Evolutionary conservation across 345 rosid species (phyloP), one percentile per base, ranked within the genome.

Genomic region (Erucastrum elatum): DNA sequence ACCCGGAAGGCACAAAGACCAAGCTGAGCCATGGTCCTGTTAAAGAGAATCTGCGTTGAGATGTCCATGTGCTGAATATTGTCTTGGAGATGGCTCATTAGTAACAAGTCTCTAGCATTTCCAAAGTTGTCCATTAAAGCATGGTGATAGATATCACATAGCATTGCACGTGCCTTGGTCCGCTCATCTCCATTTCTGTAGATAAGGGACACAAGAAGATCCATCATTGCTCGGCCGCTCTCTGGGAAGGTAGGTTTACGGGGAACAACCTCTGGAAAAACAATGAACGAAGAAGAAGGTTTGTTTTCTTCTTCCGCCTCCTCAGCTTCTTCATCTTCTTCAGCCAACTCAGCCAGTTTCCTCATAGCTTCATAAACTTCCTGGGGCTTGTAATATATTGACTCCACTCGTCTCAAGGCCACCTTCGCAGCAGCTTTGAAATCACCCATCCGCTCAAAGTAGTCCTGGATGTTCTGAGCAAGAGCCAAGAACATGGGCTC

Each of bases 121-220:
- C 88, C 87, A 79, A 91, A 95, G 85, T 91, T 87, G 75, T 93
- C 94, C 35, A 85, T 70, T 10, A 95, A 89, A 16, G 99, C 97
- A 78, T 91, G 97, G 82, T 91, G 96, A 69, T 93, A 91, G 75
- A 95, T 90, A 84, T 95, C 99, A 79, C 99, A 95, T 13, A 95
- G 86, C 99, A 95, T 88, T 4, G 99, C 98, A 25, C 98, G 97
- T 2, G 99, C 99, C 84, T 90, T 93, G 21, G 99, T 95, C 64
- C 99, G 84, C 79, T 95, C 99, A 86, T 95, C 99, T 64, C 99
- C 98, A 82, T 81, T 64, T 83, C 83, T 86, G 88, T 95, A 95
- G 51, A 95, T 95, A 53, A 95, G 96, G 27, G 96, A 87, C 37
- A 90, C 98, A 33, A 95, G 88, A 77, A 68, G 69, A 82, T 95